Evolutionary conservation across 2,329 filamentous ascomycete species (phyloP).

Genomic region (Clarireedia paspali): DNA sequence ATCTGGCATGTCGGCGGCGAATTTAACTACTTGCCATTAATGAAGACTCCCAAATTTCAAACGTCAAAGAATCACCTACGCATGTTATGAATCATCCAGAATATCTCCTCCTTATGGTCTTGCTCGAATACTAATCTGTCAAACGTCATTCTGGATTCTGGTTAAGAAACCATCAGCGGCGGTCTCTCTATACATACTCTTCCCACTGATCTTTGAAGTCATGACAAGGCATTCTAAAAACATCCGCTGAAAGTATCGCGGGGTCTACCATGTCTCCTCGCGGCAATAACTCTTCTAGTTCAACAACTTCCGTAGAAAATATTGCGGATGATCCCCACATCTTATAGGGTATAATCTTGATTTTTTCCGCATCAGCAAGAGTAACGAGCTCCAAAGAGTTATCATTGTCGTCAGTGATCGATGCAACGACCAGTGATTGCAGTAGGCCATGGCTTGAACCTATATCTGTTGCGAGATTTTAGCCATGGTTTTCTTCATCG

Average conservation of each 20-base stretch:
- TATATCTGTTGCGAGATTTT: too few relatives aligned
- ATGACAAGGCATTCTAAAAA: constrained; percentile 20
- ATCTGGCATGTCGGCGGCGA: constrained; percentile 30
- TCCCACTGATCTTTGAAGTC: constrained; percentile 24
- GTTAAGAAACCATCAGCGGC: background rate
- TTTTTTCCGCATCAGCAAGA: too few relatives aligned
- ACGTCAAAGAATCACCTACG: constrained; percentile 12
- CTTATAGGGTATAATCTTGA: too few relatives aligned
- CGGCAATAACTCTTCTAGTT: too few relatives aligned
- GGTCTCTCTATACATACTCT: constrained; percentile 13
- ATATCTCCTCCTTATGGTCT: constrained; percentile 23
- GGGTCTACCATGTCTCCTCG: background rate
- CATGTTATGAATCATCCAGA: constrained; percentile 26
- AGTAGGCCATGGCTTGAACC: too few relatives aligned
- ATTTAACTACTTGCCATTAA: constrained; percentile 13
- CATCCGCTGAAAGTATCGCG: constrained; percentile 18
- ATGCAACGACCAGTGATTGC: too few relatives aligned
- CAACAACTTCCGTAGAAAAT: too few relatives aligned
- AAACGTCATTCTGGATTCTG: background rate
- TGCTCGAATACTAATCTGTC: constrained; percentile 26
- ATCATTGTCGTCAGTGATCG: too few relatives aligned
- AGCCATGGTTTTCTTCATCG: too few relatives aligned
- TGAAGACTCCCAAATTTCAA: background rate
- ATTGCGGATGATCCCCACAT: too few relatives aligned
- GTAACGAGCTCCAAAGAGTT: too few relatives aligned